Evolutionary conservation across 768 basidiomycete genomes (phyloP).

Genomic region (Lentinula edodes): DNA sequence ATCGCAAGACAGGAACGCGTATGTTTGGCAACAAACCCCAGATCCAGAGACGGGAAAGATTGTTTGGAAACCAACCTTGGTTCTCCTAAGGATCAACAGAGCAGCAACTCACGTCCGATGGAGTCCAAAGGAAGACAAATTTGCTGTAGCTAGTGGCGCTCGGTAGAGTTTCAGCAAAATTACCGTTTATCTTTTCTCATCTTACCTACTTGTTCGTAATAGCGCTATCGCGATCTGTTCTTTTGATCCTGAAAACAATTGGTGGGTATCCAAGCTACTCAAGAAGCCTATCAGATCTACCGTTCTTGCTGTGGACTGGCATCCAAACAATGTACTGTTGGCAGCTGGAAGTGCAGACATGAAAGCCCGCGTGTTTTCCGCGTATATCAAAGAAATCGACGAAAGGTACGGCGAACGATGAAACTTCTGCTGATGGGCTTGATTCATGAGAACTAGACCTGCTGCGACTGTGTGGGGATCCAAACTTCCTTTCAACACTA

Average conservation of each 20-base stretch:
- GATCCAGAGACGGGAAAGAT: slow-evolving; percentile 67
- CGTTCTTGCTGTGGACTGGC: slow-evolving; percentile 94
- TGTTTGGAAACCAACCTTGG: slow-evolving; percentile 95
- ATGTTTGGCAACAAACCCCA: slow-evolving; percentile 88
- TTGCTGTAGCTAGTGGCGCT: slow-evolving; percentile 96
- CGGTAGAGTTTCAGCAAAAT: slow-evolving; percentile 43
- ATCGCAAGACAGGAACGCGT: slow-evolving; percentile 98
- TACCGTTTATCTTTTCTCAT: neutral
- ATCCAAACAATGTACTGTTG: slow-evolving; percentile 96
- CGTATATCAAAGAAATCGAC: slow-evolving; percentile 98
- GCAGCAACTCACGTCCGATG: slow-evolving; percentile 94
- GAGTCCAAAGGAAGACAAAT: slow-evolving; percentile 98
- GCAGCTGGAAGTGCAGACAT: slow-evolving; percentile 97
- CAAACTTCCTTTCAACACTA: slow-evolving; percentile 93
- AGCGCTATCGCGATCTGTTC: slow-evolving; percentile 95
- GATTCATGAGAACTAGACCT: slow-evolving; percentile 47
- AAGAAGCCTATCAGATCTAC: slow-evolving; percentile 98
- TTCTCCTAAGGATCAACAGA: slow-evolving; percentile 89
- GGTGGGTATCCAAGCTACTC: slow-evolving; percentile 97
- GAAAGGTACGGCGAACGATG: slow-evolving; percentile 54
- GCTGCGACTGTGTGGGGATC: slow-evolving; percentile 94
- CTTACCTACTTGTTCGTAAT: neutral
- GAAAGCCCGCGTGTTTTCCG: slow-evolving; percentile 96
- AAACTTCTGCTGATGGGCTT: neutral
- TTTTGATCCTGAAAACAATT: slow-evolving; percentile 96